Evolutionary conservation across 2,329 filamentous ascomycete genomes (phyloP), one percentile per base, ranked within the genome.

Genomic region (Xylariaceae sp.): DNA sequence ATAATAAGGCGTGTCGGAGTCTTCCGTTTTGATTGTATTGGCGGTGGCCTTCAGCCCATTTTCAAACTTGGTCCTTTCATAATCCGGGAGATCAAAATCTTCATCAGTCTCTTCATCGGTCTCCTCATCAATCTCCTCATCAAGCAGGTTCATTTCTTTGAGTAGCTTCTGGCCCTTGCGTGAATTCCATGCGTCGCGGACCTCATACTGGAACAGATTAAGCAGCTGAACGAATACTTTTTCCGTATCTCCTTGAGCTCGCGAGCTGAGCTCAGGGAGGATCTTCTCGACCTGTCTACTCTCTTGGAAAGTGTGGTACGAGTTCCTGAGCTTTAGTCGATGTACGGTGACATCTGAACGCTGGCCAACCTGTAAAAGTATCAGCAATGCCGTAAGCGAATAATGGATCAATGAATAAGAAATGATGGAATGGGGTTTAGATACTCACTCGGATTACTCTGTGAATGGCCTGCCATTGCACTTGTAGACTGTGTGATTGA

Each of bases 211-310:
- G 22, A 66, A 67, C 1, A 64, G 55, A 40, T 67, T 67, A 1
- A 68, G 55, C 0, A 68, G 53, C 8, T 55, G 42, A 2, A 67
- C 64, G 0, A 68, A 29, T 3, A 62, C 46, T 12, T 48, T 32
- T 21, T 63, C 61, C 45, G 55, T 62, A 1, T 52, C 18, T 0
- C 61, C 63, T 36, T 66, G 61, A 1, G 60, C 62, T 3, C 65
- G 58, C 9, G 58, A 46, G 9, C 59, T 59, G 9, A 67, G 52
- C 36, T 68, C 65, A 0, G 66, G 65, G 0, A 67, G 57, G 1
- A 66, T 57, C 54, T 68, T 68, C 30, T 66, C 65, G 8, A 66
- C 47, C 39, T 68, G 66, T 16, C 62, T 59, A 26, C 64, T 66
- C 41, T 68, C 66, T 8, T 52, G 53, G 39, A 66, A 68, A 1